Conservation (phyloP, 768 basidiomycete species). For the Hortiboletus flavorubellus region DNA sequence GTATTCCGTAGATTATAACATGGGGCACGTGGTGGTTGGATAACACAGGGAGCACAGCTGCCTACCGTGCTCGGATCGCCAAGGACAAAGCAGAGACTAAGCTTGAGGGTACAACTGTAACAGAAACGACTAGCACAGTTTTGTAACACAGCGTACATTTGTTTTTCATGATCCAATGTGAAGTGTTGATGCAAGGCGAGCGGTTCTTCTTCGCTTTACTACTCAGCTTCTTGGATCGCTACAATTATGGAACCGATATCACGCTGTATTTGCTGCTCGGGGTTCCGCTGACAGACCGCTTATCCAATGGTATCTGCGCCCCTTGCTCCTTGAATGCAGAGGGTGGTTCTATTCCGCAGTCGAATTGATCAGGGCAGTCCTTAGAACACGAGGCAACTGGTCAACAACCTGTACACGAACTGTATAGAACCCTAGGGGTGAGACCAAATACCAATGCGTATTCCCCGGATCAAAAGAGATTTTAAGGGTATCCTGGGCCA, state of each 20-base stretch:
- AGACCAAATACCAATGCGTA: background rate
- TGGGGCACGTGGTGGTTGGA: slow-evolving; percentile 16
- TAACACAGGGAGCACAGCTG: slow-evolving; percentile 13
- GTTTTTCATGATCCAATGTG: background rate
- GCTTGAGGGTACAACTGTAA: background rate
- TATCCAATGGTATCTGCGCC: background rate
- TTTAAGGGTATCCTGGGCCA: no score
- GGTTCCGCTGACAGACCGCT: no score
- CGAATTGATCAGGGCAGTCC: background rate
- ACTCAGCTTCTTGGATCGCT: background rate
- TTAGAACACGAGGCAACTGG: background rate
- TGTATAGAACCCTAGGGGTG: background rate
- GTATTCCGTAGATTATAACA: background rate
- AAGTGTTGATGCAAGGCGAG: background rate
- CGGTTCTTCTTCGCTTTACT: background rate
- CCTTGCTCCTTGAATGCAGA: background rate
- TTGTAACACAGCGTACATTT: background rate
- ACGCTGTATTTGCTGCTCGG: no score
- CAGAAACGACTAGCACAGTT: background rate
- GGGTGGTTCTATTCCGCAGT: background rate
- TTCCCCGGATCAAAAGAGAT: background rate
- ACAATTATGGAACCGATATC: background rate
- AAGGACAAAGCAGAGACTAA: slow-evolving; percentile 7
- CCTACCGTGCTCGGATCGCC: slow-evolving; percentile 10
- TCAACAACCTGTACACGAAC: background rate